Evolutionary conservation across 75 land plant genomes (phyloP), one percentile per base, ranked within the genome.

Genomic region (Cupressus sempervirens): DNA sequence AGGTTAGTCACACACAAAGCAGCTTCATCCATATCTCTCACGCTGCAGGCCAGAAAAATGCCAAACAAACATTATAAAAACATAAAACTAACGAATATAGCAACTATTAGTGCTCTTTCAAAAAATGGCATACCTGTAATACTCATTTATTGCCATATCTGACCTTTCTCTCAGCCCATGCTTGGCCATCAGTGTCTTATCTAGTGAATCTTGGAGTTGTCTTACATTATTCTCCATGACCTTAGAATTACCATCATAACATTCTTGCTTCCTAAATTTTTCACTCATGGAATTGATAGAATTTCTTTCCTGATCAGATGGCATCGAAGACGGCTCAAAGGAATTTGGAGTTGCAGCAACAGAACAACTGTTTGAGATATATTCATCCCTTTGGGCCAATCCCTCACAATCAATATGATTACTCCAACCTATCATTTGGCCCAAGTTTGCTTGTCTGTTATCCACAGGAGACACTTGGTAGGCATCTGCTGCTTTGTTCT

Each of bases 1-100:
- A 98, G 79, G 26, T 98, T 96, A 77, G 93, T 92, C 52, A 98
- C 89, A 86, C 99, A 96, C 58, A 88, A 77, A 65, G 84, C 90
- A 58, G 93, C 95, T 88, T 98, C 99, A 67, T 90, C 87, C 92
- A 89, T 88, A 83, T 96, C 96, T 77, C 82, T 91, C 20, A 90
- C 94, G 91, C 99, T 98, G 97, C 23, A 87, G 84, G 29, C 29
- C 23, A 65, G 8, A 65, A n/a, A 65, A 26, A 4, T 26, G 29
- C 68, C 68, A 65, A 20, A 65, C 68, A 65, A 26, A 7, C 5
- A 65, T 26, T 65, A 26, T 65, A 6, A 7, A 65, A 20, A 65
- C 50, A 65, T 26, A 65, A 65, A 26, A 23, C 29, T 23, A 20
- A 26, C 23, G 2, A 5, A 65, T 26, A 7, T 9, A 65, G 29